Conservation (phyloP, 1,284 basidiomycete species). For the Cutaneotrichosporon cavernicola region DNA sequence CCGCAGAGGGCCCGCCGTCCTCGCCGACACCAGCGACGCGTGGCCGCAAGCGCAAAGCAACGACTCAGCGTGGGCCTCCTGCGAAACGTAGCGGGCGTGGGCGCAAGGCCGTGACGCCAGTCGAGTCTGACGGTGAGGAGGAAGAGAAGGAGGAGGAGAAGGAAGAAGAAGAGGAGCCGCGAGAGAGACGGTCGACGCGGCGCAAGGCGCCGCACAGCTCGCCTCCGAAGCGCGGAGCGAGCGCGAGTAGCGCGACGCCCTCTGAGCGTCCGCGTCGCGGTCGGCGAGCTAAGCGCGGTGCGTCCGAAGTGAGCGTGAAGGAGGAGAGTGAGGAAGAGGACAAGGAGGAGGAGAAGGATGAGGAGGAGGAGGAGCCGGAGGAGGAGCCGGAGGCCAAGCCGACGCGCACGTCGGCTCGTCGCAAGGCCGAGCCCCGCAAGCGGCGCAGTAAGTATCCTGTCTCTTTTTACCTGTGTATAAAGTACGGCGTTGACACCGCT, state of each 20-base stretch:
- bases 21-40: conserved; percentile 15
- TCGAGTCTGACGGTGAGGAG: conserved; percentile 10
- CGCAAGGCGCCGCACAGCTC: neutral
- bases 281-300: neutral
- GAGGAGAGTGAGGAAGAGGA: conserved; percentile 6
- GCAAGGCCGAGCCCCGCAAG: conserved; percentile 23
- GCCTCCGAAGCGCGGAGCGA: neutral
- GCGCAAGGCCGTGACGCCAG: neutral
- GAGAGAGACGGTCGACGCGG: neutral
- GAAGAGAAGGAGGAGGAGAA: neutral
- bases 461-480: conserved; percentile 9
- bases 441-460: conserved; percentile 23
- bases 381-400: conserved; percentile 29
- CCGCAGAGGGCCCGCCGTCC: conserved; percentile 10
- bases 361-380: conserved; percentile 6
- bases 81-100: conserved; percentile 8
- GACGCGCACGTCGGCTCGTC: conserved; percentile 30
- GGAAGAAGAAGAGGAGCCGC: conserved; percentile 4
- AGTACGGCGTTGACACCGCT: conserved; percentile 23
- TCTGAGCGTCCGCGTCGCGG: neutral
- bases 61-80: conserved; percentile 2
- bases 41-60: conserved; percentile 16
- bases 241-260: neutral
- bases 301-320: neutral
- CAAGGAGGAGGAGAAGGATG: conserved; percentile 6